phyloP scores from a whole-genome alignment of 1,284 basidiomycete genomes.

The Fomitopsis schrenkii region DNA sequence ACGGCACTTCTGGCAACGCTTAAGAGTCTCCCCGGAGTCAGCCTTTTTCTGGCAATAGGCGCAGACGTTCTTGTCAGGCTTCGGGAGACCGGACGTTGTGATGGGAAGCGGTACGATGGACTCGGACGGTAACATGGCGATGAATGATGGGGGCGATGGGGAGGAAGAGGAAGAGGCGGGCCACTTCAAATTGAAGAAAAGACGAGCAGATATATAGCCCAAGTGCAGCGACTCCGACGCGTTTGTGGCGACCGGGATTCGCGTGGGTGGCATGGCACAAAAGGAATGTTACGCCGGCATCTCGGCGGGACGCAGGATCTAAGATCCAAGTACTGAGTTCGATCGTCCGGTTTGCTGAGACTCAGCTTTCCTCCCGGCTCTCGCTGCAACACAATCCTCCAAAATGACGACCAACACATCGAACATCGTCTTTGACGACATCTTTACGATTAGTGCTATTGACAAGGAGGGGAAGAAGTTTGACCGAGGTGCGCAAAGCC shows the following conservation, averaged over 20 bases:
- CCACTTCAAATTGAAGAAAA: not conserved
- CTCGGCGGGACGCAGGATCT: not conserved
- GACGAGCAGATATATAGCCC: not conserved
- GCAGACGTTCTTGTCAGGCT: not conserved
- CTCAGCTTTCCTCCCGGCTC: not conserved
- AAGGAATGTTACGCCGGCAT: not conserved
- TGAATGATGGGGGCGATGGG: too few relatives aligned
- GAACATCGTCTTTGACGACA: slow-evolving; percentile 85
- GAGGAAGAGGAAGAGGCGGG: too few relatives aligned
- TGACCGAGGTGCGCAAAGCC: slow-evolving; percentile 73
- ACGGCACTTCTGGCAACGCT: not conserved
- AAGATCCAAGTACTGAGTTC: not conserved
- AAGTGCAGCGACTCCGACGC: not conserved
- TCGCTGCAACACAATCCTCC: not conserved
- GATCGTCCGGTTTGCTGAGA: too few relatives aligned
- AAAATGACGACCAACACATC: slow-evolving; percentile 65
- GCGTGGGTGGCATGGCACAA: too few relatives aligned
- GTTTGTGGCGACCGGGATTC: not conserved
- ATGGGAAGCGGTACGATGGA: not conserved
- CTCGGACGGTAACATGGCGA: not conserved
- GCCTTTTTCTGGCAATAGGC: not conserved
- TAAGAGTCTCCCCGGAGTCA: not conserved
- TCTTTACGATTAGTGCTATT: slow-evolving; percentile 81
- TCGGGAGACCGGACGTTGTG: not conserved
- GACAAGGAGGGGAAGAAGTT: slow-evolving; percentile 97